Conservation (phyloP, 169 alveolate genomes). For the Blepharisma undulans region DNA sequence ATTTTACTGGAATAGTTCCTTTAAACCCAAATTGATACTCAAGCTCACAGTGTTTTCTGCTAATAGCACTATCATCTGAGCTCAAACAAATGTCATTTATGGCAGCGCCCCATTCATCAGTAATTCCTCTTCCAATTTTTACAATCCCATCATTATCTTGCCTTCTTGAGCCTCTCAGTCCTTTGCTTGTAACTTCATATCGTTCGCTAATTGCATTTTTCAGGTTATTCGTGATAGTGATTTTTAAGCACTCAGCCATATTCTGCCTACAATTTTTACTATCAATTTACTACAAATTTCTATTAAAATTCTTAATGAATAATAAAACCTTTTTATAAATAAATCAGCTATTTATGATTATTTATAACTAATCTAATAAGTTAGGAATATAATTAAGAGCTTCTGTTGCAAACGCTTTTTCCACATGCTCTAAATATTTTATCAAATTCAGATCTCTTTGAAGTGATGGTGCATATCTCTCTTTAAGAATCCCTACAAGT, state of each 20-base stretch:
- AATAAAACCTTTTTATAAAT: too few species aligned
- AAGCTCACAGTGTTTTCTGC: not conserved
- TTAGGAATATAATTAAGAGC: not conserved
- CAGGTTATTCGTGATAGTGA: not conserved
- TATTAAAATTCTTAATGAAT: too few species aligned
- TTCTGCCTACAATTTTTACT: not conserved
- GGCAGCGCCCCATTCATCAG: not conserved
- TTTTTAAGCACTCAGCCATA: not conserved
- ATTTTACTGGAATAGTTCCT: not conserved
- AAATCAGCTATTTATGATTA: not conserved
- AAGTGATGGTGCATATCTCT: not conserved
- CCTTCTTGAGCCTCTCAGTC: not conserved
- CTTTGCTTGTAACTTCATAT: not conserved
- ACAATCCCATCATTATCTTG: not conserved
- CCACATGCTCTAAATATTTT: slow-evolving; percentile 11
- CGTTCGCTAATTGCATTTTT: not conserved
- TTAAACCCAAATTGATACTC: not conserved
- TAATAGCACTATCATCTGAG: not conserved
- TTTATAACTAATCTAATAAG: not conserved
- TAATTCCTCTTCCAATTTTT: not conserved
- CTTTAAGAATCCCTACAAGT: not conserved
- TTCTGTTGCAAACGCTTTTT: not conserved
- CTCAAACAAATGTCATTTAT: not conserved
- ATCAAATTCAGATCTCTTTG: not conserved
- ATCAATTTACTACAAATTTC: not conserved